Base-by-base conservation (phyloP, 768 basidiomycete genomes). In the Daedaleopsis nitida region DNA sequence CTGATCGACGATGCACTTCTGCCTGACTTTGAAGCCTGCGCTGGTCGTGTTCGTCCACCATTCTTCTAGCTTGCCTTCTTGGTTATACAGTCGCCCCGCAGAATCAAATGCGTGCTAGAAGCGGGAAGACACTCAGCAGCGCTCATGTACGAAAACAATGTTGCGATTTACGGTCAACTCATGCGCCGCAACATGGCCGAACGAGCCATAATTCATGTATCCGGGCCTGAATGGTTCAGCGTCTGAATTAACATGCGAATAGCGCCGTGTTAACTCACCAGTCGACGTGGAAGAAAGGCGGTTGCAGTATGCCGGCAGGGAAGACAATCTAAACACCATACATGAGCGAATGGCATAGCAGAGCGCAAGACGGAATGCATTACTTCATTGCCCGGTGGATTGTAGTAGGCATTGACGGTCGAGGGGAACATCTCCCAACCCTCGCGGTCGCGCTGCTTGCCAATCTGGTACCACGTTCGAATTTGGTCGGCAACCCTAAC, bases 41-140 rank as follows among this genome's bases (percentile, higher is more conserved):
- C 88, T 92, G 3, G 96, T 98, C 44, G 79, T 76, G 62, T 95
- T 91, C 2, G 92, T 89, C 95, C 95, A 98, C 95, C 95, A 98
- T 68, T 94, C 81, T 59, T 90, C 86, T 13, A 95, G 77, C 74
- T 89, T 89, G 54, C 96, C 97, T 43, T 89, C 76, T 71, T 93
- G 89, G 72, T 98, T 95, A 73, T 96, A 99, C 66, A 95, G 79
- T 53, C 92, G 81, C 9, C 95, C 96, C 55, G 91, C 83, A 53
- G 93, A 92, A 73, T 96, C 95, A 67, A 96, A 95, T 1, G 92
- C 92, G 68, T 95, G 92, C 89, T 95, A 32, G 59, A 13, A 48
- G 23, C n/a, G n/a, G 21, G 23, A 11, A 43, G 16, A 12, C 7
- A 17, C 5, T 10, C 27, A 12, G 52, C 24, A 38, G 7, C 4